These are phyloP conservation scores for Corymbia citriodora DNA, from an alignment of 441 rosid genomes.

Conservation along the genomic window DNA sequence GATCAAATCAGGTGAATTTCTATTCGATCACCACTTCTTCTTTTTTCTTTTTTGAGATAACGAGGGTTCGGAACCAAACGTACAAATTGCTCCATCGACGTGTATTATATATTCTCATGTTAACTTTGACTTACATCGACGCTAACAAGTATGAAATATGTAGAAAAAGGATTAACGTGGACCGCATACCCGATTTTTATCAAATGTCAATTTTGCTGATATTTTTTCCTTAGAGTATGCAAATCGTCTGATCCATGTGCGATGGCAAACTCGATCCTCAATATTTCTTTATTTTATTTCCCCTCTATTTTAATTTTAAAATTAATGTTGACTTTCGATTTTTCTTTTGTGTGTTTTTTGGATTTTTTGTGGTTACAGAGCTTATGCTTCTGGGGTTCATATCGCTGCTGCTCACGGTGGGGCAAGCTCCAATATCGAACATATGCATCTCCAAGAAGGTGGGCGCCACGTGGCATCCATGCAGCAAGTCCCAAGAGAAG, in stretches of 20 bases:
- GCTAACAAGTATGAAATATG: not conserved
- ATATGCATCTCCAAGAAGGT: conserved; percentile 34
- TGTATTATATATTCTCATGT: too few relatives aligned
- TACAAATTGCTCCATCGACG: not conserved
- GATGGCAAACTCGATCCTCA: not conserved
- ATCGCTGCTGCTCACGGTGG: conserved; percentile 58
- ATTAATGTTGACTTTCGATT: not conserved
- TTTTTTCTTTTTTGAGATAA: too few relatives aligned
- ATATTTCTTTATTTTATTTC: not conserved
- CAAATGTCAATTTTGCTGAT: not conserved
- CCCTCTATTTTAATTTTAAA: not conserved
- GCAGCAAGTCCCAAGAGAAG: not conserved
- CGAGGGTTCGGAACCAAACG: not conserved
- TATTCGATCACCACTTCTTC: not conserved
- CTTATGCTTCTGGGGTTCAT: conserved; percentile 75
- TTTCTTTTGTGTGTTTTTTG: not conserved
- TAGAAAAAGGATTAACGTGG: not conserved
- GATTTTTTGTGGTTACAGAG: conserved; percentile 18
- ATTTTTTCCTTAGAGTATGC: not conserved
- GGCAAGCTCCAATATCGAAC: conserved; percentile 20
- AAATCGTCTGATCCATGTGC: not conserved
- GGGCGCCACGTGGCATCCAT: conserved; percentile 52
- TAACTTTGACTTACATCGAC: not conserved
- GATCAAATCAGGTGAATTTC: conserved; percentile 50
- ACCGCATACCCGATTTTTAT: not conserved